These are phyloP conservation scores for Phytophthora parvispora DNA, from an alignment of 352 stramenopile genomes.

Conservation along the genomic window DNA sequence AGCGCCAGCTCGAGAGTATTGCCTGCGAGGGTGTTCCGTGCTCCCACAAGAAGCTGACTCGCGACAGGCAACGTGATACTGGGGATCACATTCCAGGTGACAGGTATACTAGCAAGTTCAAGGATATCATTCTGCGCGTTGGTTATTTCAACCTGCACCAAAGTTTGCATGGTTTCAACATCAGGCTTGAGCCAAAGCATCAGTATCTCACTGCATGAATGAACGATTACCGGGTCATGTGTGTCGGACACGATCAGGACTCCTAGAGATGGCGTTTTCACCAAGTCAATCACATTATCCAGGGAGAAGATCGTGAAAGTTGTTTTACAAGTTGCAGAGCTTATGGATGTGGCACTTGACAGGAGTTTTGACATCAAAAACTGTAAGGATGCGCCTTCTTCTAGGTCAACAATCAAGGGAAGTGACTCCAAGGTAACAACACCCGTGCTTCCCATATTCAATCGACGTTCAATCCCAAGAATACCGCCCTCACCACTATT, in stretches of 20 bases:
- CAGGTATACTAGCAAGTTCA: slow-evolving; percentile 4
- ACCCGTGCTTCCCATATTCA: neutral
- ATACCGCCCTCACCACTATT: neutral
- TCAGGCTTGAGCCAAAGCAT: neutral
- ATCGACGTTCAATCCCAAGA: too few relatives aligned
- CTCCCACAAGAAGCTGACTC: slow-evolving; percentile 19
- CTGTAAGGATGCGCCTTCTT: slow-evolving; percentile 2
- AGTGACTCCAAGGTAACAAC: slow-evolving; percentile 1
- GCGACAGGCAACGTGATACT: neutral
- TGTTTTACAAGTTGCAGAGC: slow-evolving; percentile 11
- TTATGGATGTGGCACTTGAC: neutral
- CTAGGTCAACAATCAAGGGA: slow-evolving; percentile 11
- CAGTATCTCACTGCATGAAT: slow-evolving; percentile 17
- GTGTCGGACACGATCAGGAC: slow-evolving; percentile 6
- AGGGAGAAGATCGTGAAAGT: slow-evolving; percentile 15
- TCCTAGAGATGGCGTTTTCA: slow-evolving; percentile 14
- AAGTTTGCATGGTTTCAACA: neutral
- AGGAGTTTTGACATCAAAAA: slow-evolving; percentile 10
- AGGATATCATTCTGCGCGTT: neutral
- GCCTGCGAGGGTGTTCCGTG: slow-evolving; percentile 3
- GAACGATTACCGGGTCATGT: slow-evolving; percentile 4
- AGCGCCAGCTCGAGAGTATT: slow-evolving; percentile 15
- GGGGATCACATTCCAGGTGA: slow-evolving; percentile 17
- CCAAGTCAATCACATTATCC: slow-evolving; percentile 4
- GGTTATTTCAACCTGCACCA: slow-evolving; percentile 4